These are phyloP conservation scores for Limonium bicolor DNA, from an alignment of 148 eudicot species.

Conservation along the genomic window DNA sequence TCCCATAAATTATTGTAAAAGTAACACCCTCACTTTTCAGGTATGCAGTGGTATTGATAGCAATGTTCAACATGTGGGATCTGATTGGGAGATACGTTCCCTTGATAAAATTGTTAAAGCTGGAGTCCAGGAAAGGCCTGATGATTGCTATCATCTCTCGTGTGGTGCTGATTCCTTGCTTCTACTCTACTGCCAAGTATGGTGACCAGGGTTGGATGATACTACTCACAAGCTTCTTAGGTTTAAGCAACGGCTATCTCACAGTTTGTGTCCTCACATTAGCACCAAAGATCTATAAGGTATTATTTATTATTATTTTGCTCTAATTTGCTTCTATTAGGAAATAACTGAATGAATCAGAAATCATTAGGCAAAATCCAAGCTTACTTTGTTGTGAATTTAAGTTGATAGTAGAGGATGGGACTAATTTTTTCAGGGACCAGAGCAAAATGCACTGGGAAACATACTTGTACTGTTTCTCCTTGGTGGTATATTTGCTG, in stretches of 20 bases:
- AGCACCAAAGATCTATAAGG: no score
- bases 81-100: constrained; percentile 44
- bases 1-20: neutral
- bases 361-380: no score
- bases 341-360: no score
- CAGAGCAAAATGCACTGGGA: no score
- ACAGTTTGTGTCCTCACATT: constrained; percentile 78
- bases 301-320: no score
- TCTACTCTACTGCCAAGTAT: constrained; percentile 66
- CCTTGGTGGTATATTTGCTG: no score
- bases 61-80: constrained; percentile 49
- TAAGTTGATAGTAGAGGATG: no score
- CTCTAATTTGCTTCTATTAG: no score
- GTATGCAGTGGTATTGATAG: constrained; percentile 55
- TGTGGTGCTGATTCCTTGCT: constrained; percentile 39
- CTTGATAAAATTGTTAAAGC: constrained; percentile 10
- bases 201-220: constrained; percentile 82
- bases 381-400: no score
- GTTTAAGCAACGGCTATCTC: constrained; percentile 67
- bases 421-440: no score
- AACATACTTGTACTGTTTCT: no score
- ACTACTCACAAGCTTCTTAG: constrained; percentile 35
- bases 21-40: constrained; percentile 8
- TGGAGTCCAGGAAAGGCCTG: constrained; percentile 38
- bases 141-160: constrained; percentile 23